Percentiles rank a stretch among this genome's conserved stretches.
These are phyloP conservation scores for Tulasnella sp. DNA, from an alignment of 768 basidiomycete genomes.

Conservation along the genomic window DNA sequence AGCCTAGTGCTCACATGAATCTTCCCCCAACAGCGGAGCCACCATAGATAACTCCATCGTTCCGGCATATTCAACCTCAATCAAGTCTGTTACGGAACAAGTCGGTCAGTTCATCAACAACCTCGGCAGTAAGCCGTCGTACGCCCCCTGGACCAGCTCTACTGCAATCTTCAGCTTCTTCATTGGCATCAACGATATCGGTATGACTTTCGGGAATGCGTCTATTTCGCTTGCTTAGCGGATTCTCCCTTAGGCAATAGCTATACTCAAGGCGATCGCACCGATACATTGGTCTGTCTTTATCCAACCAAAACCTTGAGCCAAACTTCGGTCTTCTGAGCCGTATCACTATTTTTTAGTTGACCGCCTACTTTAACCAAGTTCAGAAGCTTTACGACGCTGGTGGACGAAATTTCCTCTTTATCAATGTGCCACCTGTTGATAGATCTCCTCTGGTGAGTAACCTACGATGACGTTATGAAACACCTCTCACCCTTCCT, in stretches of 20 bases:
- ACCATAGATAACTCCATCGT: conserved; percentile 18
- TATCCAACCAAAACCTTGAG: conserved; percentile 40
- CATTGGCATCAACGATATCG: conserved; percentile 71
- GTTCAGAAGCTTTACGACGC: conserved; percentile 40
- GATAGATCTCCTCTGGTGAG: conserved; percentile 55
- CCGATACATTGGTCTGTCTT: conserved; percentile 46
- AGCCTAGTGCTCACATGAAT: conserved; percentile 42
- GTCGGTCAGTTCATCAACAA: conserved; percentile 55
- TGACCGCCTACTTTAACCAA: conserved; percentile 51
- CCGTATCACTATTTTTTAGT: conserved; percentile 1
- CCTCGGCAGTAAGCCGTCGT: conserved; percentile 48
- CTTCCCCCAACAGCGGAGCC: conserved; percentile 12
- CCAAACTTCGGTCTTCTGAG: conserved; percentile 30
- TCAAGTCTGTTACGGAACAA: conserved; percentile 54
- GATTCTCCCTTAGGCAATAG: neutral
- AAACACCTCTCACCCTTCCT: neutral
- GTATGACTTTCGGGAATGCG: conserved; percentile 22
- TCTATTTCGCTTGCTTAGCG: conserved; percentile 23
- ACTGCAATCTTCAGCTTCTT: conserved; percentile 63
- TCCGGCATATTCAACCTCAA: conserved; percentile 5
- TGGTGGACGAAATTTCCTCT: conserved; percentile 60
- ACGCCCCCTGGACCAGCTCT: conserved; percentile 53
- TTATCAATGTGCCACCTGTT: conserved; percentile 60
- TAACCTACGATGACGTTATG: conserved; percentile 40
- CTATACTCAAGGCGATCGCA: conserved; percentile 46